Evolutionary conservation across 2,329 filamentous ascomycete species (phyloP).

Genomic region (Pestalotiopsis sp.): DNA sequence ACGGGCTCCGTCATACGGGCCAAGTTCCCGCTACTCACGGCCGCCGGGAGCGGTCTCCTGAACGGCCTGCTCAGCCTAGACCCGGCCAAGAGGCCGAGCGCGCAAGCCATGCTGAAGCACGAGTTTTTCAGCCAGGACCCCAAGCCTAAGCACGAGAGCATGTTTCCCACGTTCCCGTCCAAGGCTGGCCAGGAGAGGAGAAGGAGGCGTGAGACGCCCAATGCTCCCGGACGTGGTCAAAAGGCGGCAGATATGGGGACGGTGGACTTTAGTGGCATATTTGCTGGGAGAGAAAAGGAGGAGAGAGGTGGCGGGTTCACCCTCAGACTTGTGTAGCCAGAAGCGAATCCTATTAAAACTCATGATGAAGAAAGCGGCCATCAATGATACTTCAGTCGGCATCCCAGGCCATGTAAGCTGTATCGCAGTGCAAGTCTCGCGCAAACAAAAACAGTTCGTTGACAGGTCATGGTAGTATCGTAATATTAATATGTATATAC

Average conservation of each 20-base stretch:
- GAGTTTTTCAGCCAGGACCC: slow-evolving; percentile 89
- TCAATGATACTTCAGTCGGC: neutral
- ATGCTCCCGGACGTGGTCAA: slow-evolving; percentile 80
- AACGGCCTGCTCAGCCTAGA: slow-evolving; percentile 73
- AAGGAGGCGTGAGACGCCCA: slow-evolving; percentile 72
- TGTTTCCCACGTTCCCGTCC: slow-evolving; percentile 97
- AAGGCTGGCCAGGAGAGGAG: slow-evolving; percentile 91
- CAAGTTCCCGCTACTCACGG: slow-evolving; percentile 80
- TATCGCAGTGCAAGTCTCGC: neutral
- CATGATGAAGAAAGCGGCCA: neutral
- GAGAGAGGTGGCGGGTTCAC: slow-evolving; percentile 68
- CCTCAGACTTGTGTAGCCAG: slow-evolving; percentile 59
- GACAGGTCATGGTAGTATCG: neutral
- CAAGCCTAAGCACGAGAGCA: slow-evolving; percentile 82
- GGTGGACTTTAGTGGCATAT: slow-evolving; percentile 72
- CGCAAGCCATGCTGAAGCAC: slow-evolving; percentile 75
- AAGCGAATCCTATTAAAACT: neutral
- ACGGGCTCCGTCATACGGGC: slow-evolving; percentile 65
- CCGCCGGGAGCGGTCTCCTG: slow-evolving; percentile 72
- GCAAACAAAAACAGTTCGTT: neutral
- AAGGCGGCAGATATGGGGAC: slow-evolving; percentile 58
- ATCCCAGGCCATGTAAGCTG: no score
- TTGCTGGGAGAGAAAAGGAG: slow-evolving; percentile 66
- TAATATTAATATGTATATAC: slow-evolving; percentile 13
- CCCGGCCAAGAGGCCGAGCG: slow-evolving; percentile 70